Percentiles rank a stretch among this genome's conserved stretches.
Evolutionary conservation across 106 monocot species (phyloP).

Genomic region (Dendrobium chrysotoxum): DNA sequence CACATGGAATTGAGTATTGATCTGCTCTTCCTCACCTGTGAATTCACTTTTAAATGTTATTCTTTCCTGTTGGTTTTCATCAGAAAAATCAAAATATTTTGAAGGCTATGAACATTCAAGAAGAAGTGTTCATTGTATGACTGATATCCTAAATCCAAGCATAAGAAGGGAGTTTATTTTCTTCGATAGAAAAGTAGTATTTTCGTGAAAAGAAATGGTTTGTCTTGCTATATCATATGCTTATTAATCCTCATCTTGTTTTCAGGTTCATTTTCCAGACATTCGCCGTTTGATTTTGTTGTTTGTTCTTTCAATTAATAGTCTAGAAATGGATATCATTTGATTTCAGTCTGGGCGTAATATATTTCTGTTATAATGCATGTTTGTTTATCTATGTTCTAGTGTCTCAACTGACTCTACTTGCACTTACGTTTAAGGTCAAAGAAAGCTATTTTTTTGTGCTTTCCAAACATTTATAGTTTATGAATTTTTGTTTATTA

Average conservation of each 20-base stretch:
- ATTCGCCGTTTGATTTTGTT: neutral
- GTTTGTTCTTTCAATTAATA: neutral
- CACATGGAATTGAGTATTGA: neutral
- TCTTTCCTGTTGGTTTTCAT: neutral
- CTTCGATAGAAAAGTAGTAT: neutral
- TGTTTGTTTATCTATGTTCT: neutral
- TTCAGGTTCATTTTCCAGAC: neutral
- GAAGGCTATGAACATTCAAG: neutral
- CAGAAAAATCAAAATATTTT: neutral
- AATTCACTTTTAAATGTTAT: neutral
- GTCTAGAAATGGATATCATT: neutral
- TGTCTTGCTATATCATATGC: neutral
- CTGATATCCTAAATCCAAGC: neutral
- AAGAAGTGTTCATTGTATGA: neutral
- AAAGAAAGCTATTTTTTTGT: neutral
- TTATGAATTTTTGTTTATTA: neutral
- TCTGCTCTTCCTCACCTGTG: neutral
- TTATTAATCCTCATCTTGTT: neutral
- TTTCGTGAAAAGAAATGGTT: neutral
- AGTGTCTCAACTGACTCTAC: neutral
- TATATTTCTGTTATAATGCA: neutral
- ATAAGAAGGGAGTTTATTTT: neutral
- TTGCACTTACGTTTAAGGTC: neutral
- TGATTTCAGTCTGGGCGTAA: neutral
- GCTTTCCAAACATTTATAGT: too few relatives aligned